Base-by-base conservation (phyloP, 2,329 filamentous ascomycete genomes). In the Ilyonectria sp. region DNA sequence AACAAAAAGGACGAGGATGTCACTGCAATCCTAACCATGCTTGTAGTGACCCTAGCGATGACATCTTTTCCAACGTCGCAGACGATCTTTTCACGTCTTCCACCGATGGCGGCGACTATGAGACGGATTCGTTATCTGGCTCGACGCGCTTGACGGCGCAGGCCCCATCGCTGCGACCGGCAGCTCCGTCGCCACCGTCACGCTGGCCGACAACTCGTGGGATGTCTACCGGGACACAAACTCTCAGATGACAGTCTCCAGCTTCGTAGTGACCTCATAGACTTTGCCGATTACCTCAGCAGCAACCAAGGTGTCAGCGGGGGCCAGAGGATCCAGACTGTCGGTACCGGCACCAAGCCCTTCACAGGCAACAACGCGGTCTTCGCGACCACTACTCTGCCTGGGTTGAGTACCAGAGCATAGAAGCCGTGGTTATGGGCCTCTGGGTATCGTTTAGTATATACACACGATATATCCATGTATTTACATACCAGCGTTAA, bases 41-140 rank as follows among this genome's bases (percentile, higher is more conserved):
- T 49, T 31, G 11, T 21, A 73, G 69, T 59, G 88, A 89, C 78
- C 82, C 80, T 5, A 86, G 86, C 69, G 79, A 78, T 53, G 74
- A 76, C 64, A 73, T 90, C 55, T 80, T 88, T 46, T 86, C 86
- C 50, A 83, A 90, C 73, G 88, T 91, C 13, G 82, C 87, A 23
- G 90, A 89, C 76, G 87, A 90, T 74, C 77, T 90, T 57, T 91
- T 90, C 81, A 87, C 87, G 44, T 80, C 80, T 13, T 77, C 78
- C 26, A 81, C 83, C 43, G 81, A 81, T n/a, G 80, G 84, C 7
- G 77, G 75, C 33, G 83, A 82, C 56, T 75, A 83, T 21, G 81
- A 88, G 73, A 89, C 61, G 71, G 75, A 56, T 69, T 76, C 59
- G 74, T 75, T 70, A 72, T 76, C 71, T 75, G 70, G 73, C 71